Base-by-base conservation (phyloP, 1,284 basidiomycete species). In the Ustilago hordei region DNA sequence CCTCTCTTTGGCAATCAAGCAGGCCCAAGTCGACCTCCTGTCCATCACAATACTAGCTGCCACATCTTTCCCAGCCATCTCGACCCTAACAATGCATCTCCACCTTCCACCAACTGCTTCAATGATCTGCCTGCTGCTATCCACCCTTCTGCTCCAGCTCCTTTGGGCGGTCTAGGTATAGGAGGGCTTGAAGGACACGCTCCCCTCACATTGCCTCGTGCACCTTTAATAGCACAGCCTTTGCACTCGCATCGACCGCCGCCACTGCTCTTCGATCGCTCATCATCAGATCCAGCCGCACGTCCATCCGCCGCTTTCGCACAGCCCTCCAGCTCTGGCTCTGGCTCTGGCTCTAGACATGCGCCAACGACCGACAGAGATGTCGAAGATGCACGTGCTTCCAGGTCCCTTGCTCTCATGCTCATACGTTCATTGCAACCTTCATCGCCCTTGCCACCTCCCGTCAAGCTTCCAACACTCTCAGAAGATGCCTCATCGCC, bases 31-130 rank as follows among this genome's bases (percentile, higher is more conserved):
- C 48, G 55, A 12, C 32, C 54, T 19, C 34, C 60, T 15, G 55
- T 28, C 15, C 54, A 34, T 11, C 54, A 34, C 15, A 32, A 36
- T 34, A 50, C 45, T 34, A 68, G 55, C 39, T 68, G 71, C 55
- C 60, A 71, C 39, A 54, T 56, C 28, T 41, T 56, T 45, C 54
- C 62, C 32, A 58, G 50, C 48, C 70, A 75, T 15, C 45, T 69
- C 38, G 72, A 64, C 15, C 43, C 57, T 23, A 53, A 54, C 54
- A 75, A 71, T 45, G 76, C 69, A 13, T 78, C 76, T 0, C 76
- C 76, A 3, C 72, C 76, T 2, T 75, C 78, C 28, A 70, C 72
- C 64, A 78, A 75, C 64, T 61, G 74, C 36, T 65, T 79, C 69
- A 41, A 65, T 19, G 53, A 80, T 17, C 64, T 78, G 4, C 54